These are phyloP conservation scores for Nicotiana rustica DNA, from an alignment of 305 asterid species.

Conservation along the genomic window DNA sequence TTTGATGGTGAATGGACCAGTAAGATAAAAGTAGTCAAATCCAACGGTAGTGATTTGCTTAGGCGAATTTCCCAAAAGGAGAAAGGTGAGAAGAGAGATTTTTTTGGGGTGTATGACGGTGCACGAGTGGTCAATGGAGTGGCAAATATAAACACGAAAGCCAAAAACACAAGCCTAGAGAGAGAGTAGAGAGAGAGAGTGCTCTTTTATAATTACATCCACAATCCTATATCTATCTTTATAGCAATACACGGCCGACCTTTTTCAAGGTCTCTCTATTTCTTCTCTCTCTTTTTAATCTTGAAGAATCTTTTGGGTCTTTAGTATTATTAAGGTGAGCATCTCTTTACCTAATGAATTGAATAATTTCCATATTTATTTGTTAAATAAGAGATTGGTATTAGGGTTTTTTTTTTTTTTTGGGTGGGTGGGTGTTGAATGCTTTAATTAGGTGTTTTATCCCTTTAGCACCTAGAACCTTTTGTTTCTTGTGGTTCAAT, in stretches of 20 bases:
- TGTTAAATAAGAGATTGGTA: background rate
- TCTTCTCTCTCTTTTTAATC: background rate
- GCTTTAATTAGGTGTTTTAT: background rate
- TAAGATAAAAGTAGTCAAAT: background rate
- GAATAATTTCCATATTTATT: background rate
- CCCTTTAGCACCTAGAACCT: background rate
- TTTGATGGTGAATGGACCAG: background rate
- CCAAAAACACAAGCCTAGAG: too few species aligned
- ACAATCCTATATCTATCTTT: background rate
- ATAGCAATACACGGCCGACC: background rate
- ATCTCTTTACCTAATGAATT: background rate
- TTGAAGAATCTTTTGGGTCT: background rate
- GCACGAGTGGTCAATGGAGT: constrained; percentile 20
- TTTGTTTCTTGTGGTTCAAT: background rate
- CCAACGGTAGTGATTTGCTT: background rate
- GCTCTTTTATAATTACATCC: background rate
- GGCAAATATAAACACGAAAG: too few species aligned
- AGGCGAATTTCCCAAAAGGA: background rate
- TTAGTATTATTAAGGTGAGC: constrained; percentile 22
- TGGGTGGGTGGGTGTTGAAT: constrained; percentile 12
- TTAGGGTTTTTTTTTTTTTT: constrained; percentile 22
- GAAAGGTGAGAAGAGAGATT: background rate
- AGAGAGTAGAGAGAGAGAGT: too few species aligned
- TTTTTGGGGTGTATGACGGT: background rate
- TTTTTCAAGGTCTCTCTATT: constrained; percentile 14